These are phyloP conservation scores for Bolboschoenoplectus hybrid DNA, from an alignment of 202 grass and related monocot genomes.

Conservation along the genomic window DNA sequence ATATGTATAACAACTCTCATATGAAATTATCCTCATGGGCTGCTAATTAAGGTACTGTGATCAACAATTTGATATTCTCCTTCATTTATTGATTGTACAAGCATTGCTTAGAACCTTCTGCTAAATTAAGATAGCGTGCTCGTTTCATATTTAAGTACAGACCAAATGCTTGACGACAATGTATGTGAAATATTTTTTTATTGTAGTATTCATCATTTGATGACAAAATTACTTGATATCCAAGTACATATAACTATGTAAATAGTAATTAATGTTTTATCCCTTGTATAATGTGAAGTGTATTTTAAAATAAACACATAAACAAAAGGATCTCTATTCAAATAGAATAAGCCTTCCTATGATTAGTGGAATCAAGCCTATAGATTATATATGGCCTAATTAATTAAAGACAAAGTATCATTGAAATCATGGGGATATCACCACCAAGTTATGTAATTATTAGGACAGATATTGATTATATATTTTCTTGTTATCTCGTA, in stretches of 20 bases:
- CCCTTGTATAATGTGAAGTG: not conserved
- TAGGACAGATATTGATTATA: constrained; percentile 18
- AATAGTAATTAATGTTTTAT: not conserved
- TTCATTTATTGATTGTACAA: not conserved
- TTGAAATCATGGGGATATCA: constrained; percentile 14
- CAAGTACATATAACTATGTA: not conserved
- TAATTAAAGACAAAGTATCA: constrained; percentile 1
- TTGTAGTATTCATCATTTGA: not conserved
- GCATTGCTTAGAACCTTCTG: not conserved
- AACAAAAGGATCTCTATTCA: not conserved
- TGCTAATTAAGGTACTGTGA: not conserved
- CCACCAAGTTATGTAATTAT: not conserved
- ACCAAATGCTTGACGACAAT: too few relatives aligned
- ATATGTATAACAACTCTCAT: not conserved
- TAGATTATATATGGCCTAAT: not conserved
- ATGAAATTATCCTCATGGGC: not conserved
- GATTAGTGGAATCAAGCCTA: constrained; percentile 13
- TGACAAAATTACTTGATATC: not conserved
- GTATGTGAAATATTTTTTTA: too few relatives aligned
- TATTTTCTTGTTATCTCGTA: not conserved
- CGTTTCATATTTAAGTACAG: not conserved
- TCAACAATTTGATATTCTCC: constrained; percentile 6
- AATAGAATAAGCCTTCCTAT: not conserved
- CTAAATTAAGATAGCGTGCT: not conserved
- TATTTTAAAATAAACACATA: not conserved